phyloP scores from a whole-genome alignment of 108 stramenopile genomes.

The Cylindrotheca closterium region DNA sequence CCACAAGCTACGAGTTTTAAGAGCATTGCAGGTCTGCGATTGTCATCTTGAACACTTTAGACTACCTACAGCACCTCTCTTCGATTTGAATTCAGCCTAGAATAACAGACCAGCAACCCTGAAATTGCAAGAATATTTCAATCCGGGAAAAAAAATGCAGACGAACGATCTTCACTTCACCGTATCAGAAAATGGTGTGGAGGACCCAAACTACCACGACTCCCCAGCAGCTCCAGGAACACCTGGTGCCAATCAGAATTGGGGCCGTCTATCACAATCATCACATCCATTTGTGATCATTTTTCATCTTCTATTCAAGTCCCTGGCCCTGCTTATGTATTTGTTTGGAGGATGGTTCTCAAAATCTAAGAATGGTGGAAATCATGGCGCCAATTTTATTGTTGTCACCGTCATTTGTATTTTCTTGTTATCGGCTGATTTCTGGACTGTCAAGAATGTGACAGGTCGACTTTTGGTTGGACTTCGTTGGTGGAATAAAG shows the following conservation, averaged over 20 bases:
- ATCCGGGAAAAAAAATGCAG: no score
- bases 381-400: slow-evolving; percentile 68
- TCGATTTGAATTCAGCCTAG: no score
- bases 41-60: no score
- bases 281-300: slow-evolving; percentile 86
- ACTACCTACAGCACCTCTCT: no score
- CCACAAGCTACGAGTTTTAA: no score
- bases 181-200: slow-evolving; percentile 41
- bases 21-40: no score
- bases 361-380: slow-evolving; percentile 12
- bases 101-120: no score
- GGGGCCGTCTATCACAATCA: slow-evolving; percentile 34
- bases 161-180: slow-evolving; percentile 40
- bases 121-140: no score
- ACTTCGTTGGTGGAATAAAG: slow-evolving; percentile 97
- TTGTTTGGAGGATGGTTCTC: slow-evolving; percentile 79
- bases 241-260: neutral
- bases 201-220: slow-evolving; percentile 26
- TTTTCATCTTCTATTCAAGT: slow-evolving; percentile 94
- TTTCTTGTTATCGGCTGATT: slow-evolving; percentile 91
- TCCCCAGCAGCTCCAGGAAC: slow-evolving; percentile 19
- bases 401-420: slow-evolving; percentile 91
- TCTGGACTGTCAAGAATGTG: slow-evolving; percentile 96
- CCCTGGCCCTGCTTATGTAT: slow-evolving; percentile 79
- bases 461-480: slow-evolving; percentile 90